phyloP scores from a whole-genome alignment of 2,329 filamentous ascomycete species.

The Chalaropsis thielavioides region DNA sequence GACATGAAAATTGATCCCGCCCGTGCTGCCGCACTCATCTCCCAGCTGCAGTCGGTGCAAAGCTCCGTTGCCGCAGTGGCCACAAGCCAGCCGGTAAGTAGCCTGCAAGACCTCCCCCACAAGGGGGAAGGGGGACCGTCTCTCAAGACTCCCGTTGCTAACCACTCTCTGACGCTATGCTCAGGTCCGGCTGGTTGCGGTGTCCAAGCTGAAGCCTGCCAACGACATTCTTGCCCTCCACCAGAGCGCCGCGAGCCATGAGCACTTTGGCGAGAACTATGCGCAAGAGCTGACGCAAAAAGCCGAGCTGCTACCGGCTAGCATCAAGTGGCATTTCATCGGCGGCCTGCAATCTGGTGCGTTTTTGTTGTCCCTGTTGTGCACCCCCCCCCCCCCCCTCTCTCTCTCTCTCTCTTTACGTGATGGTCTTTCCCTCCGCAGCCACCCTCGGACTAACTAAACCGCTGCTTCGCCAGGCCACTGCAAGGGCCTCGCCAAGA shows the following conservation, averaged over 20 bases:
- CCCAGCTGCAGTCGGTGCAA: constrained; percentile 47
- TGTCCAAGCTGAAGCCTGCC: constrained; percentile 90
- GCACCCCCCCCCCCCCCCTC: neutral
- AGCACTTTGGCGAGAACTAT: constrained; percentile 96
- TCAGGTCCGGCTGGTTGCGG: constrained; percentile 74
- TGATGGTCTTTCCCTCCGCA: neutral
- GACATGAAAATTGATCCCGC: constrained; percentile 49
- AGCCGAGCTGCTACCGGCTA: constrained; percentile 57
- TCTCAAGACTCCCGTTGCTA: neutral
- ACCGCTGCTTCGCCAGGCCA: constrained; percentile 45
- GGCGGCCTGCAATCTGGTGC: constrained; percentile 69
- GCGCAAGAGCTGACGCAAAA: constrained; percentile 80
- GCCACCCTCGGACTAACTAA: no score
- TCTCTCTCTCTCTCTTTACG: constrained; percentile 6
- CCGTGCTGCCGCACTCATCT: constrained; percentile 46
- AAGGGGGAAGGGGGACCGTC: no score
- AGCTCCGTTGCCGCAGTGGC: constrained; percentile 41
- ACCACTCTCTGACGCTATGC: neutral
- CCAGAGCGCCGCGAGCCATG: constrained; percentile 41
- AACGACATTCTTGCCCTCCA: constrained; percentile 81
- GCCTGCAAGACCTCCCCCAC: neutral
- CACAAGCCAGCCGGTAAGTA: constrained; percentile 39
- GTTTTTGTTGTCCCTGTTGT: neutral
- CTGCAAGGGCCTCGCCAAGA: constrained; percentile 71
- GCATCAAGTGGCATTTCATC: constrained; percentile 91